A percentile compares a stretch with the other conserved stretches of the same genome.
phyloP scores from a whole-genome alignment of 345 rosid genomes.

The Brassica juncea region DNA sequence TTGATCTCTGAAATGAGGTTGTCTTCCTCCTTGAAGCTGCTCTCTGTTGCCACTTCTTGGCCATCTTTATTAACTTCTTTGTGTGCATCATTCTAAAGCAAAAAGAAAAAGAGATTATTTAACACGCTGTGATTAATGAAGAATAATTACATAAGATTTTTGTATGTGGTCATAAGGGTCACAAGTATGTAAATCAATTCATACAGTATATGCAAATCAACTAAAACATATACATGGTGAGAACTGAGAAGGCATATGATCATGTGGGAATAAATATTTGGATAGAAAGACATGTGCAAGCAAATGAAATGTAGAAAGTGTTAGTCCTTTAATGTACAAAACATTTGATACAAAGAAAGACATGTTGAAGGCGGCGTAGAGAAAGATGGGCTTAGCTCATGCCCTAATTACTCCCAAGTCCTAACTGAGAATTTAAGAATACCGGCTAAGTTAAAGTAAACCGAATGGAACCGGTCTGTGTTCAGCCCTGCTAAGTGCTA shows the following conservation, averaged over 20 bases:
- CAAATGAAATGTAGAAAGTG: neutral
- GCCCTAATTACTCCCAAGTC: neutral
- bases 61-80: slow-evolving; percentile 23
- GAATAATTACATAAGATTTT: neutral
- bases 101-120: neutral
- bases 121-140: slow-evolving; percentile 14
- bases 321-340: neutral
- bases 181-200: neutral
- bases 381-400: neutral
- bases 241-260: neutral
- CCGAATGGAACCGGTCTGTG: neutral
- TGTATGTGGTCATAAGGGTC: neutral
- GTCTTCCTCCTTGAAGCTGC: slow-evolving; percentile 21
- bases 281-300: neutral
- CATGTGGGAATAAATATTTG: neutral
- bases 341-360: neutral
- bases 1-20: neutral
- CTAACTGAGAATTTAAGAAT: neutral
- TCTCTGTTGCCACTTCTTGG: slow-evolving; percentile 36
- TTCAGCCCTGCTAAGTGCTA: neutral
- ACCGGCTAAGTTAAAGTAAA: neutral
- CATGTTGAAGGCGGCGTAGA: neutral
- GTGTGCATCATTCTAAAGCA: neutral
- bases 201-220: neutral
- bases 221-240: neutral